Percentiles rank a stretch among this genome's conserved stretches.
Evolutionary conservation across 2,329 filamentous ascomycete species (phyloP).

Genomic region (Microcyclospora pomicola): DNA sequence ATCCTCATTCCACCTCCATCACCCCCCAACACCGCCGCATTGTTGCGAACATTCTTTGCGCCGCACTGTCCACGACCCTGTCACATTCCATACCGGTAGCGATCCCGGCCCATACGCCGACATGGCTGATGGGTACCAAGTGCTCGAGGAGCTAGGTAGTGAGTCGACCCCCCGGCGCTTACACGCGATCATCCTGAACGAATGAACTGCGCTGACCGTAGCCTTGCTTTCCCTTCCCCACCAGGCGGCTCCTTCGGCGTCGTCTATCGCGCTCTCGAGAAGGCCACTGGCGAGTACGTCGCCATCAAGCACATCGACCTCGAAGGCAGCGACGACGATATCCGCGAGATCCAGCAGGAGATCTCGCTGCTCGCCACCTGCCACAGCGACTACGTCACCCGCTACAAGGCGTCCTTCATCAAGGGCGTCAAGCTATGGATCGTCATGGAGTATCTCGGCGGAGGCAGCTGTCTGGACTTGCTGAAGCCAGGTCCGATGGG

Average conservation of each 20-base stretch:
- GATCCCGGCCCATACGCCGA: too few relatives aligned
- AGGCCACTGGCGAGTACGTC: conserved; percentile 77
- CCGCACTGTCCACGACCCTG: too few relatives aligned
- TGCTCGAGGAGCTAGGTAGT: conserved; percentile 94
- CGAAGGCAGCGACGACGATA: conserved; percentile 96
- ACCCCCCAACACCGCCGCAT: too few relatives aligned
- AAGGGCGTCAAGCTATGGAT: conserved; percentile 97
- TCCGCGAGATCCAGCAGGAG: conserved; percentile 94
- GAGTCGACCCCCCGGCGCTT: conserved; percentile 29
- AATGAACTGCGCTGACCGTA: background rate
- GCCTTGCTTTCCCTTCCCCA: too few relatives aligned
- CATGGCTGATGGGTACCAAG: conserved; percentile 79
- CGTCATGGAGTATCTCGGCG: conserved; percentile 94
- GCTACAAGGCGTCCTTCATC: conserved; percentile 95
- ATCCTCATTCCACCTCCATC: too few relatives aligned
- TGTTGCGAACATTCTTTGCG: too few relatives aligned
- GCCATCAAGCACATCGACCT: conserved; percentile 99
- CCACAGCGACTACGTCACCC: conserved; percentile 82
- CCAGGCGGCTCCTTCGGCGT: conserved; percentile 87
- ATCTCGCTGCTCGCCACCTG: conserved; percentile 92
- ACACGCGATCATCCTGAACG: background rate
- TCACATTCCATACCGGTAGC: too few relatives aligned
- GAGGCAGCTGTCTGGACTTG: conserved; percentile 87
- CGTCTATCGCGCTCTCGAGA: conserved; percentile 94
- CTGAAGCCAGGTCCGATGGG: conserved; percentile 74